phyloP scores from a whole-genome alignment of 768 basidiomycete genomes.

The Cystobasidium onofrii region DNA sequence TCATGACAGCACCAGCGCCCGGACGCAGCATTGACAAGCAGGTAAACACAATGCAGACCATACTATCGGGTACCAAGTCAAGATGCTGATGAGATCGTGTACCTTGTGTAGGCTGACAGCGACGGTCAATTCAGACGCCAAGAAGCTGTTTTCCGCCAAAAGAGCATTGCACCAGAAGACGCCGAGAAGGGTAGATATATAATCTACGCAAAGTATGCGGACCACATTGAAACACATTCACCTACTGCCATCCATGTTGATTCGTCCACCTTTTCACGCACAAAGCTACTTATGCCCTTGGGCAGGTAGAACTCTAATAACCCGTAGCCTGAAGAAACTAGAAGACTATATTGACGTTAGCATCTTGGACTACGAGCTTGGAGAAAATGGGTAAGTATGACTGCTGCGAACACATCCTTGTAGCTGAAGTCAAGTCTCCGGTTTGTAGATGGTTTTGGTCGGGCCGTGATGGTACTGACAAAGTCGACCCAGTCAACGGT shows the following conservation, averaged over 20 bases:
- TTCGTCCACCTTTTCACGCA: no score
- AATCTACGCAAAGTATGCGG: neutral
- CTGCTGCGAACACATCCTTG: no score
- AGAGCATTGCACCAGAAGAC: neutral
- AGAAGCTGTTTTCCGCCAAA: neutral
- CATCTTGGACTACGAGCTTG: conserved; percentile 73
- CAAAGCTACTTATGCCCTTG: conserved; percentile 72
- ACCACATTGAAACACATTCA: neutral
- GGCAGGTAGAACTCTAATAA: conserved; percentile 81
- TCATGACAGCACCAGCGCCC: neutral
- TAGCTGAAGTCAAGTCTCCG: conserved; percentile 44
- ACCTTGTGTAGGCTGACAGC: neutral
- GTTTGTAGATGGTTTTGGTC: neutral
- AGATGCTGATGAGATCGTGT: neutral
- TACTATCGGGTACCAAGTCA: no score
- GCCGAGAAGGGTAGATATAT: conserved; percentile 11
- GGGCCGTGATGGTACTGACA: neutral
- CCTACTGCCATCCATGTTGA: no score
- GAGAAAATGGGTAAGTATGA: conserved; percentile 55
- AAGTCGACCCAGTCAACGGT: neutral
- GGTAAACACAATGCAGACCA: no score
- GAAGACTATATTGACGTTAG: conserved; percentile 67
- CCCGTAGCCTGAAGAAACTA: conserved; percentile 79
- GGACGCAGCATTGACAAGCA: neutral
- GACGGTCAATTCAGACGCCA: conserved; percentile 4